Evolutionary conservation across 768 basidiomycete genomes (phyloP).

Genomic region (Dendrothele bispora): DNA sequence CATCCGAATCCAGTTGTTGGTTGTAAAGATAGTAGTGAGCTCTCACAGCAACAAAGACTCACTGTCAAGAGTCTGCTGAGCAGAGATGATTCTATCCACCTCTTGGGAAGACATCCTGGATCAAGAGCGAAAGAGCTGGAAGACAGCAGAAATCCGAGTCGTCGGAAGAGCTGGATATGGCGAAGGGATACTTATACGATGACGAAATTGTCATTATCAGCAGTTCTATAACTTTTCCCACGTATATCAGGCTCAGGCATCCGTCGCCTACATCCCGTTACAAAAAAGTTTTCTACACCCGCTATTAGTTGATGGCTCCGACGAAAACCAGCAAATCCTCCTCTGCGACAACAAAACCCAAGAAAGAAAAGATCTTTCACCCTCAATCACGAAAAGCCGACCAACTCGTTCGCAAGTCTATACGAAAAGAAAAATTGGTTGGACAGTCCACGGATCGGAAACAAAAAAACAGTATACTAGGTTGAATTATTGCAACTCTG

Average conservation of each 20-base stretch:
- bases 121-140: too few relatives aligned
- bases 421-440: slow-evolving; percentile 69
- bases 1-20: too few relatives aligned
- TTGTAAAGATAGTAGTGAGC: too few relatives aligned
- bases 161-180: too few relatives aligned
- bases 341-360: slow-evolving; percentile 23
- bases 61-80: slow-evolving; percentile 74
- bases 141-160: too few relatives aligned
- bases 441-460: slow-evolving; percentile 53
- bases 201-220: too few relatives aligned
- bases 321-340: slow-evolving; percentile 35
- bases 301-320: slow-evolving; percentile 32
- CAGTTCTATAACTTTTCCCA: too few relatives aligned
- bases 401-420: slow-evolving; percentile 64
- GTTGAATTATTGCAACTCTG: slow-evolving; percentile 36
- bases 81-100: slow-evolving; percentile 58
- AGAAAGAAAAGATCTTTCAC: slow-evolving; percentile 81
- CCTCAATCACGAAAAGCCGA: slow-evolving; percentile 83
- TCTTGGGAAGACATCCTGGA: slow-evolving; percentile 53
- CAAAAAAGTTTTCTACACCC: background rate
- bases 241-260: too few relatives aligned
- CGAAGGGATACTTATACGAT: too few relatives aligned
- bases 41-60: too few relatives aligned
- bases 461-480: slow-evolving; percentile 55
- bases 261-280: background rate